Percentiles rank a stretch among this genome's conserved stretches.
Conservation (phyloP, 345 rosid species). For the Hevea brasiliensis region DNA sequence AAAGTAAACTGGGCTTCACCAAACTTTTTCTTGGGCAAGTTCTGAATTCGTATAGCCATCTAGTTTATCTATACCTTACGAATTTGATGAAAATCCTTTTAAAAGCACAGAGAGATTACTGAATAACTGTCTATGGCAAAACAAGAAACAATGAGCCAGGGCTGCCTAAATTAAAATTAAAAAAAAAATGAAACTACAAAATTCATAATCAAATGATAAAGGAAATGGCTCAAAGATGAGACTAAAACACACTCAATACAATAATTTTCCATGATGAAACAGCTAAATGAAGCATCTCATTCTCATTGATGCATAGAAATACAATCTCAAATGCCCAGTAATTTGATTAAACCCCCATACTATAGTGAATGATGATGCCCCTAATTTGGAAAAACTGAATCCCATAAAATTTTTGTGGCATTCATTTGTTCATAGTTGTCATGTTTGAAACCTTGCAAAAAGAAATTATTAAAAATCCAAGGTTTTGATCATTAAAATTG, state of each 20-base stretch:
- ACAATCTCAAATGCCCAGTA: no score
- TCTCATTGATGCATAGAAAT: no score
- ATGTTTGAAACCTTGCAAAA: no score
- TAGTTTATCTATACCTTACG: slow-evolving; percentile 6
- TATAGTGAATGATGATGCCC: no score
- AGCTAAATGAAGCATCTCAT: neutral
- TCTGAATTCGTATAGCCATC: slow-evolving; percentile 39
- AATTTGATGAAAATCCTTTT: slow-evolving; percentile 11
- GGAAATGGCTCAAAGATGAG: neutral
- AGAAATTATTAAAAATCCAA: no score
- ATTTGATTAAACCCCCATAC: neutral
- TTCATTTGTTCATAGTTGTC: no score
- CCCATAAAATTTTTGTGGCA: no score
- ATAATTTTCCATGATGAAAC: no score
- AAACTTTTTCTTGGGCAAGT: slow-evolving; percentile 34
- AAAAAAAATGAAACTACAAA: neutral
- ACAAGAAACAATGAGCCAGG: slow-evolving; percentile 6
- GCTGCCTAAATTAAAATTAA: neutral
- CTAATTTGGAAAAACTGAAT: no score
- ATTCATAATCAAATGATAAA: neutral
- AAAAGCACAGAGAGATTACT: slow-evolving; percentile 9
- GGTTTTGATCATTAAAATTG: no score
- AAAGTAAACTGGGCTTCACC: slow-evolving; percentile 24
- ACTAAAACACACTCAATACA: no score
- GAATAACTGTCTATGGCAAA: slow-evolving; percentile 21